Evolutionary conservation across 257 asterid genomes (phyloP).

Genomic region (Craterostigma plantagineum): DNA sequence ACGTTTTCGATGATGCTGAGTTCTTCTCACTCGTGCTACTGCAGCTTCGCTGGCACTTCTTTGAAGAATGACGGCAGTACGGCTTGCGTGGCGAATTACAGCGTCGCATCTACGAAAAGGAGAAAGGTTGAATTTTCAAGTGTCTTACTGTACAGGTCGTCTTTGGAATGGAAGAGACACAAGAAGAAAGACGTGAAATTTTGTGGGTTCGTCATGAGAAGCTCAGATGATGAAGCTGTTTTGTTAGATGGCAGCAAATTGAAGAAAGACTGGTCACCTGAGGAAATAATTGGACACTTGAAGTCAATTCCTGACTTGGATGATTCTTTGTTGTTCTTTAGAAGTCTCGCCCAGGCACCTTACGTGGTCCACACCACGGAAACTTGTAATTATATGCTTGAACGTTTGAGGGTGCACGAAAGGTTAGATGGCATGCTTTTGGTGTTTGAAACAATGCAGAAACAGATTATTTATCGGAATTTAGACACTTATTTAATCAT

Average conservation of each 20-base stretch:
- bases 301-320: constrained; percentile 38
- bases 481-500: constrained; percentile 61
- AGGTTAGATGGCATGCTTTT: constrained; percentile 43
- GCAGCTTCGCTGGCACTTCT: constrained; percentile 19
- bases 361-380: constrained; percentile 61
- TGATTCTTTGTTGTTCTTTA: constrained; percentile 41
- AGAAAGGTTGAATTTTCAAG: constrained; percentile 20
- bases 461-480: constrained; percentile 65
- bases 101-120: constrained; percentile 15
- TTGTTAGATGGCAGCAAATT: constrained; percentile 11
- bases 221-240: constrained; percentile 26
- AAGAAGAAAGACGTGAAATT: constrained; percentile 16
- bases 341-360: constrained; percentile 31
- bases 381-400: constrained; percentile 83
- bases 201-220: constrained; percentile 28
- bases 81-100: constrained; percentile 13
- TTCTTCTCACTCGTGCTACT: constrained; percentile 31
- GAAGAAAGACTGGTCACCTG: constrained; percentile 28
- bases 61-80: constrained; percentile 12
- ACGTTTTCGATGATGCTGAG: constrained; percentile 38
- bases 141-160: constrained; percentile 18
- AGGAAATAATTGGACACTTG: constrained; percentile 41
- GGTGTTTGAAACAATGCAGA: constrained; percentile 88
- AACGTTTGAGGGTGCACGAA: constrained; percentile 46
- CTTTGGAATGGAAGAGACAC: constrained; percentile 23